These are phyloP conservation scores for Chlamydomonas asymmetrica DNA, from an alignment of 139 green algal species.

Conservation along the genomic window DNA sequence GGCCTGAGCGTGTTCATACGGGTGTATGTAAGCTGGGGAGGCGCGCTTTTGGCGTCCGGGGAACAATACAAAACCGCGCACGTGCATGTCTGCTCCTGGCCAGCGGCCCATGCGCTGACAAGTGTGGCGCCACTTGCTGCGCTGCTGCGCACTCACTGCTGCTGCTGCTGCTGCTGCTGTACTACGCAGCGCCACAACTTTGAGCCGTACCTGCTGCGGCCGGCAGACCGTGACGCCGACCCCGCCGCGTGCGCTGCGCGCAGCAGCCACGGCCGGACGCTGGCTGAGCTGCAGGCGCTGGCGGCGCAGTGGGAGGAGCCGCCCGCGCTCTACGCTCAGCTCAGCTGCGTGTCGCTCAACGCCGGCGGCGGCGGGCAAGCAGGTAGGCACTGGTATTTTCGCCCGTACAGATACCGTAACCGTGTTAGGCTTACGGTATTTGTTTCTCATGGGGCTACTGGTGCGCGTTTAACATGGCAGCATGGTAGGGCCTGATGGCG, in stretches of 20 bases:
- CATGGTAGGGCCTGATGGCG: too few species aligned
- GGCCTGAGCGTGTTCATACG: not conserved
- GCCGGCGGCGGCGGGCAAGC: too few species aligned
- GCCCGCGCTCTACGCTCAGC: slow-evolving; percentile 41
- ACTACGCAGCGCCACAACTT: slow-evolving; percentile 51
- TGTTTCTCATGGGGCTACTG: too few species aligned
- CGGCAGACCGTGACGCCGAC: slow-evolving; percentile 36
- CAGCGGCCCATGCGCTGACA: not conserved
- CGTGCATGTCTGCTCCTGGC: not conserved
- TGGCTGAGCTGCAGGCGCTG: slow-evolving; percentile 37
- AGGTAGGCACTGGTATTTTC: too few species aligned
- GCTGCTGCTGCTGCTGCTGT: not conserved
- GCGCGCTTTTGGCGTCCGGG: too few species aligned
- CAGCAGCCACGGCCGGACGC: slow-evolving; percentile 49
- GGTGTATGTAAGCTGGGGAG: not conserved
- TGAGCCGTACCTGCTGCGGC: slow-evolving; percentile 61
- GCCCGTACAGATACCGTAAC: too few species aligned
- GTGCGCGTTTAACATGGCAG: too few species aligned
- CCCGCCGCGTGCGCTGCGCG: slow-evolving; percentile 35
- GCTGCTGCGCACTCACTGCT: not conserved
- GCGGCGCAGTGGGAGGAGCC: slow-evolving; percentile 40
- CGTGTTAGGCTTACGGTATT: too few species aligned
- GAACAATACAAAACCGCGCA: too few species aligned
- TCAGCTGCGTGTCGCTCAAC: too few species aligned
- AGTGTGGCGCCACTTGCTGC: not conserved